A percentile compares a stretch with the other conserved stretches of the same genome.
Conservation (phyloP, 1,284 basidiomycete species). For the Sporisorium exsertum region DNA sequence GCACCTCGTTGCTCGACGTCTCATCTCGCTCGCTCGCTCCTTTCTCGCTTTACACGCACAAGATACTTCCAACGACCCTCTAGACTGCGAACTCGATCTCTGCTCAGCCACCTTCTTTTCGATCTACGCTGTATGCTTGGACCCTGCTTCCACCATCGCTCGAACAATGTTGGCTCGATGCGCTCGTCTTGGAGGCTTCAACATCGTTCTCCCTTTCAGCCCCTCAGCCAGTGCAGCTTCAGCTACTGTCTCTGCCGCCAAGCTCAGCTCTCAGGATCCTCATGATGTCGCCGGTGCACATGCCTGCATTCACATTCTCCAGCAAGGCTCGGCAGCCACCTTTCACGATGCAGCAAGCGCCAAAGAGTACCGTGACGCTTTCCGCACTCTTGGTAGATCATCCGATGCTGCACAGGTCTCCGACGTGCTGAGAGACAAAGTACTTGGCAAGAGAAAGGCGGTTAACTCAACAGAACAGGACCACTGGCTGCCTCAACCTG, state of each 20-base stretch:
- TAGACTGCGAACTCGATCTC: slow-evolving; percentile 43
- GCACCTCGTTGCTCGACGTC: slow-evolving; percentile 31
- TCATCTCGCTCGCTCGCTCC: slow-evolving; percentile 39
- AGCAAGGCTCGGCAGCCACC: slow-evolving; percentile 53
- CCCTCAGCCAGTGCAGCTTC: slow-evolving; percentile 52
- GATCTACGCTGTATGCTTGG: slow-evolving; percentile 54
- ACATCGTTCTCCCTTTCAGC: slow-evolving; percentile 58
- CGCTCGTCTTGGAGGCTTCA: slow-evolving; percentile 56
- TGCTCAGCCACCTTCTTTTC: slow-evolving; percentile 63
- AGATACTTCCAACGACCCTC: slow-evolving; percentile 6
- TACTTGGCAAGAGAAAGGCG: slow-evolving; percentile 42
- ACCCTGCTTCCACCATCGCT: slow-evolving; percentile 42
- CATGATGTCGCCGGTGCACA: slow-evolving; percentile 54
- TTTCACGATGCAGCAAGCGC: slow-evolving; percentile 58
- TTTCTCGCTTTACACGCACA: slow-evolving; percentile 26
- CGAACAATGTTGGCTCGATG: slow-evolving; percentile 55
- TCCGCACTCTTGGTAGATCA: slow-evolving; percentile 48
- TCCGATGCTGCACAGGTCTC: slow-evolving; percentile 56
- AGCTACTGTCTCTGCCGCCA: slow-evolving; percentile 28
- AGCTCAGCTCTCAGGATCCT: slow-evolving; percentile 39
- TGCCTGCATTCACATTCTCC: slow-evolving; percentile 60
- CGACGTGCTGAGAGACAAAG: slow-evolving; percentile 24
- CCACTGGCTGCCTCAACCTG: slow-evolving; percentile 5
- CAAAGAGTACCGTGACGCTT: slow-evolving; percentile 60
- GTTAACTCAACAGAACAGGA: slow-evolving; percentile 5